Evolutionary conservation across 352 stramenopile genomes (phyloP), one percentile per base, ranked within the genome.

Genomic region (Pythium periplocum): DNA sequence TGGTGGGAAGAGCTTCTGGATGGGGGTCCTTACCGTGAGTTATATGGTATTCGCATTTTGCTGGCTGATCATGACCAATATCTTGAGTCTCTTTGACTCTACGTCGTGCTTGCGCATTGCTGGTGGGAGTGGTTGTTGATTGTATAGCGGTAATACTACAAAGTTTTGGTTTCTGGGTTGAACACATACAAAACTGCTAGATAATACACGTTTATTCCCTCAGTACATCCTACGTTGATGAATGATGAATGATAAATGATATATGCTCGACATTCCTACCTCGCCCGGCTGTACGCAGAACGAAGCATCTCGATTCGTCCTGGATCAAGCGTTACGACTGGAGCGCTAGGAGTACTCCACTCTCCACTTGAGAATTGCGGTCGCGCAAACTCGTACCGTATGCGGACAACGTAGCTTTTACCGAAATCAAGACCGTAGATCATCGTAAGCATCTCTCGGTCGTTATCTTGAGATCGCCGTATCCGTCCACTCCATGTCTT

Each of bases 381-480:
- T 62, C 68, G 51, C 12, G 47, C 56, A 50, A 91, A 84, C 56
- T 84, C 74, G 50, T 86, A 89, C 32, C 80, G 80, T 33, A 87
- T 63, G 30, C 80, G 78, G 50, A 83, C 75, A 4, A 91, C 78
- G 58, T 87, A 91, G 57, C 66, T 86, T 51, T 91, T 91, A 33
- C 68, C 71, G 37, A 71, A 82, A 54, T 91, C 80, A 10, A 91
- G 76, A 0, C 80, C 80, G 46, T 73, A 82, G 38, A 91, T 76
- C 26, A 77, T 73, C 39, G 80, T 84, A 5, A 74, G 59, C 10
- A 91, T 61, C 59, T 89, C 78, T 1, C 61, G 66, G 11, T 83
- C 75, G 48, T 68, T 81, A 11, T 80, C 71, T 34, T 59, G 61
- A 6, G 74, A 73, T 44, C 64, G 68, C 44, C 65, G 66, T 26